Conservation (phyloP, 495 filamentous ascomycete species). For the Xeromyces bisporus region DNA sequence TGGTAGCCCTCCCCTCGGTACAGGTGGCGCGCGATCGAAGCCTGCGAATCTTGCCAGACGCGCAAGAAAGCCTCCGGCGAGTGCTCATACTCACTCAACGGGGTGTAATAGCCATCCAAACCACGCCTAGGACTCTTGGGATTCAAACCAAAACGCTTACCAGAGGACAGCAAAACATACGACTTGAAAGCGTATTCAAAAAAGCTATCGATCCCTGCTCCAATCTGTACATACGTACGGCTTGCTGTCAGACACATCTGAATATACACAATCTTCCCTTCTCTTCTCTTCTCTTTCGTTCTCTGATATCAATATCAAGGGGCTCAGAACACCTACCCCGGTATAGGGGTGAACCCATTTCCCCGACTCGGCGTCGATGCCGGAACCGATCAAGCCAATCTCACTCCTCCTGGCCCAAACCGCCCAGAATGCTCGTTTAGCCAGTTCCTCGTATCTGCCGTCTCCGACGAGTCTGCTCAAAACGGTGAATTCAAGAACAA, state of each 20-base stretch:
- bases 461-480: conserved; percentile 82
- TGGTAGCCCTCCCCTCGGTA: conserved; percentile 47
- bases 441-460: conserved; percentile 67
- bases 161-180: conserved; percentile 68
- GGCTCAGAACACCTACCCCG: conserved; percentile 31
- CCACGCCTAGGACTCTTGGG: conserved; percentile 19
- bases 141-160: conserved; percentile 18
- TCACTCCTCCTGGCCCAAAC: conserved; percentile 77
- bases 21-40: conserved; percentile 72
- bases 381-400: conserved; percentile 76
- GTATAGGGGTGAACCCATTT: conserved; percentile 76
- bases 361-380: conserved; percentile 81
- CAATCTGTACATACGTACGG: conserved; percentile 51
- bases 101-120: conserved; percentile 31
- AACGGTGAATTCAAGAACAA: conserved; percentile 83
- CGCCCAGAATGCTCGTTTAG: conserved; percentile 86
- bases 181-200: conserved; percentile 96
- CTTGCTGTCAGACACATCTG: no score
- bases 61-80: conserved; percentile 61
- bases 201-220: conserved; percentile 92
- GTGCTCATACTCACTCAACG: conserved; percentile 46
- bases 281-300: conserved; percentile 4
- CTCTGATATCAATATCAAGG: background rate
- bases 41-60: conserved; percentile 75
- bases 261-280: background rate